Evolutionary conservation across 805 yeast species (phyloP), one percentile per base, ranked within the genome.

Genomic region (Blastobotrys robertii): DNA sequence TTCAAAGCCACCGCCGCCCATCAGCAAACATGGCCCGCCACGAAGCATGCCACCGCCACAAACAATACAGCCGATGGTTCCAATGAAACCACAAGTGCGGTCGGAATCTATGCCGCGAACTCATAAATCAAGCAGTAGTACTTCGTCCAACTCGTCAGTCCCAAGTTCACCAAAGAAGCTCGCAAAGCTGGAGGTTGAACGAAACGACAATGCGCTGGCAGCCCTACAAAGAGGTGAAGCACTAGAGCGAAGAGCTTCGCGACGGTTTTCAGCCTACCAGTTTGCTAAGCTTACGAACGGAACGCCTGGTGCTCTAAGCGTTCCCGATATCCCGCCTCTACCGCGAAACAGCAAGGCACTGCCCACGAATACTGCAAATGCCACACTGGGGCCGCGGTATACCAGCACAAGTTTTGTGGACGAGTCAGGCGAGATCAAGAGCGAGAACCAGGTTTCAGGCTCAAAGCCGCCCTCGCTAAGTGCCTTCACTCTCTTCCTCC

Each of bases 201-300:
- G 44, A 19, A 48, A 48, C 34, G 44, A 39, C 22, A 86, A 81
- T 52, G 86, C 95, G 0, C 67, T 88, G 25, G 69, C 78, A 0
- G 84, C 84, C 51, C 67, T 90, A 8, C 95, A 90, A 55, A 78
- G 80, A 37, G 85, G 88, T 2, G 84, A 84, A 38, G 81, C 84
- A 2, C 66, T 92, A 29, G 94, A 82, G 66, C 73, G 99, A 51
- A 74, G 96, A 48, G 99, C 97, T 0, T 88, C 97, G 0, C 81
- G 90, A 52, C 69, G 98, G 43, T 90, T 82, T 57, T 86, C 96
- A 4, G 96, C 97, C 0, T 90, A 88, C 48, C 97, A 90, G 56
- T 80, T 81, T 62, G 85, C 94, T 1, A 84, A 82, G 54, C 68
- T 84, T 8, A 68, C 84, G 0, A 76, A 72, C 47, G 51, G 44